Percentiles rank a stretch among this genome's conserved stretches.
Evolutionary conservation across 2,329 filamentous ascomycete genomes (phyloP).

Genomic region (Sclerotinia borealis): DNA sequence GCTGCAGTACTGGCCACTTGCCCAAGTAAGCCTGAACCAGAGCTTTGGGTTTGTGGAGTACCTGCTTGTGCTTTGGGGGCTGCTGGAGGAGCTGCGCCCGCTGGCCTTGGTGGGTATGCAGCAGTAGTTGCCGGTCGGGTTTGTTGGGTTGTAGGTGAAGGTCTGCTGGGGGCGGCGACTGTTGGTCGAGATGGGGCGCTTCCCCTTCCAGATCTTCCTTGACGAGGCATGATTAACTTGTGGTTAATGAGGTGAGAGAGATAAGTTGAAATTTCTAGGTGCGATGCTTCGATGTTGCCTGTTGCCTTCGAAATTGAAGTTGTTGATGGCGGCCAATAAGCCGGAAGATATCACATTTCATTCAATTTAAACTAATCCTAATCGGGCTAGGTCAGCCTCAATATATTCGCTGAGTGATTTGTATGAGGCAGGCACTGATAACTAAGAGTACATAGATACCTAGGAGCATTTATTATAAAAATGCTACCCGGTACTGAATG

Average conservation of each 20-base stretch:
- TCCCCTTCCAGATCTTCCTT: slow-evolving; percentile 57
- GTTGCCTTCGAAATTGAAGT: neutral
- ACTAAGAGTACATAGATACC: neutral
- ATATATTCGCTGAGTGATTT: neutral
- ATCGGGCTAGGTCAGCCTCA: neutral
- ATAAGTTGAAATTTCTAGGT: neutral
- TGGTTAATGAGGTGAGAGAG: neutral
- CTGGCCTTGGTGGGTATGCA: slow-evolving; percentile 43
- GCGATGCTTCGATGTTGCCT: neutral
- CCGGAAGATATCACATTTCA: neutral
- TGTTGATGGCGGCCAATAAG: neutral
- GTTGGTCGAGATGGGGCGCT: slow-evolving; percentile 60
- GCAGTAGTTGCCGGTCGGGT: slow-evolving; percentile 65
- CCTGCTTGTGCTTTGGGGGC: slow-evolving; percentile 11
- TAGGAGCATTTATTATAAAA: no score
- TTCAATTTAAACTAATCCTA: neutral
- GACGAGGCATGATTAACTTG: slow-evolving; percentile 63
- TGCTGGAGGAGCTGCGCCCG: slow-evolving; percentile 43
- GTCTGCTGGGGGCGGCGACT: slow-evolving; percentile 38
- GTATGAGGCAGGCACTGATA: neutral
- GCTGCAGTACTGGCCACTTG: slow-evolving; percentile 98
- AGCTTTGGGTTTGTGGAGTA: slow-evolving; percentile 30
- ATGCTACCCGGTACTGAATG: no score
- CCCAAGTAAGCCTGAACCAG: slow-evolving; percentile 81
- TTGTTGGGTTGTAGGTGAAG: slow-evolving; percentile 55